Conservation (phyloP, 257 asterid species). For the Rehmannia glutinosa region DNA sequence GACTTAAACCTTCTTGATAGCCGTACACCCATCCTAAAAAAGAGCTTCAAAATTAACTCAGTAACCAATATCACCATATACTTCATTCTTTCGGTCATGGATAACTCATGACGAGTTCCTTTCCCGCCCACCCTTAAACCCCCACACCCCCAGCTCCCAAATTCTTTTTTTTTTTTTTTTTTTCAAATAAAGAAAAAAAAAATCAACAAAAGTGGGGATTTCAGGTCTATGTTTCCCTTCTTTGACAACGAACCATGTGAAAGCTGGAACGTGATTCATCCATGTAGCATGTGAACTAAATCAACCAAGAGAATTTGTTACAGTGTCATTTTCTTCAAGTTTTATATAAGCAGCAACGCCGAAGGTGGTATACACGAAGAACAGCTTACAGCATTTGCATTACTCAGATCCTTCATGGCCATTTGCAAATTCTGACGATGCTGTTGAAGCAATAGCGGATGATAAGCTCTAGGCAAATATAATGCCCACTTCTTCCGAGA, state of each 20-base stretch:
- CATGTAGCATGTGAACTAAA: constrained; percentile 12
- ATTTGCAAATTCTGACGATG: constrained; percentile 59
- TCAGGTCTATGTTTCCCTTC: too few relatives aligned
- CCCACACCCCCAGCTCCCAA: neutral
- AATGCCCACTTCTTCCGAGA: constrained; percentile 62
- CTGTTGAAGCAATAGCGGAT: constrained; percentile 80
- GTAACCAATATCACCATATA: neutral
- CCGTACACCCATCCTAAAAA: neutral
- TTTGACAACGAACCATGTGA: too few relatives aligned
- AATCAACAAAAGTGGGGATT: too few relatives aligned
- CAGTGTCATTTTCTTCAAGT: neutral
- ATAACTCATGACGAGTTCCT: neutral
- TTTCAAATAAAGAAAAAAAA: too few relatives aligned
- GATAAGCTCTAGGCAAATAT: constrained; percentile 76
- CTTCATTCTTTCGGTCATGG: neutral
- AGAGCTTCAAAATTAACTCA: neutral
- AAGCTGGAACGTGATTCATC: too few relatives aligned
- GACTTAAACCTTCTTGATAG: neutral
- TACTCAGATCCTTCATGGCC: constrained; percentile 73
- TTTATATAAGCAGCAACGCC: neutral
- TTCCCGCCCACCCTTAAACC: neutral
- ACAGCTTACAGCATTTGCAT: constrained; percentile 75
- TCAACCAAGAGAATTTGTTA: neutral
- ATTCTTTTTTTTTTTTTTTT: too few relatives aligned
- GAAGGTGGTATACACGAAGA: neutral